Evolutionary conservation across 2,329 filamentous ascomycete species (phyloP), one percentile per base, ranked within the genome.

Genomic region (Fusarium foetens): DNA sequence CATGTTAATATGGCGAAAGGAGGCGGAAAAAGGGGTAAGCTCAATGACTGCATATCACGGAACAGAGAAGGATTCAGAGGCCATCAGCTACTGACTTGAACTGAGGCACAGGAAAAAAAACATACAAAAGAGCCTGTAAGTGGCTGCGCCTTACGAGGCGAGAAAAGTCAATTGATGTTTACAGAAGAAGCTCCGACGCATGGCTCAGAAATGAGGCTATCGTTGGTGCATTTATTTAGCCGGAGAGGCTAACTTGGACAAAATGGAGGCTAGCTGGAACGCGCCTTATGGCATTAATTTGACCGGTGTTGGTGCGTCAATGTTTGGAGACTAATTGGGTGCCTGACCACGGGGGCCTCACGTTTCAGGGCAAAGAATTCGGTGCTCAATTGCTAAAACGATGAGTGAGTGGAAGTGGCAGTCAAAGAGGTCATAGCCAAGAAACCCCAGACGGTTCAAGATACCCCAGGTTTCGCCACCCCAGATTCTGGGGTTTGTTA

Each of bases 391-490:
- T 33, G 17, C 19, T 25, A 39, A 41, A 35, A 17, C 23, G 29
- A 41, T 54, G 25, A 29, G 36, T 42, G 48, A 27, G 42, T 36
- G 63, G 54, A 36, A 27, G 42, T 36, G 63, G 54, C 60, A 58
- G 31, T 45, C 35, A 27, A 38, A 64, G 25, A 48, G 39, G 38
- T 57, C 16, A 39, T 57, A 29, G 62, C 66, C 54, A 61, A 70
- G 38, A 54, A 25, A 33, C 27, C 58, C 53, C 43, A 63, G 42
- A 57, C 41, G 38, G 46, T 17, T 19, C 25, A 41, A n/a, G 17
- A 41, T 70, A 65, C 69, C 69, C 70, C 70, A 29, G 60, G 33
- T 55, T 72, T 41, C 25, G 38, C 43, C 35, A 59, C 42, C 36
- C 33, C 55, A 51, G 42, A 41, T 35, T 43, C 42, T 27, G 53